A percentile compares a stretch with the other conserved stretches of the same genome.
These are phyloP conservation scores for Saxophila tyrrhenica DNA, from an alignment of 495 filamentous ascomycete genomes.

Conservation along the genomic window DNA sequence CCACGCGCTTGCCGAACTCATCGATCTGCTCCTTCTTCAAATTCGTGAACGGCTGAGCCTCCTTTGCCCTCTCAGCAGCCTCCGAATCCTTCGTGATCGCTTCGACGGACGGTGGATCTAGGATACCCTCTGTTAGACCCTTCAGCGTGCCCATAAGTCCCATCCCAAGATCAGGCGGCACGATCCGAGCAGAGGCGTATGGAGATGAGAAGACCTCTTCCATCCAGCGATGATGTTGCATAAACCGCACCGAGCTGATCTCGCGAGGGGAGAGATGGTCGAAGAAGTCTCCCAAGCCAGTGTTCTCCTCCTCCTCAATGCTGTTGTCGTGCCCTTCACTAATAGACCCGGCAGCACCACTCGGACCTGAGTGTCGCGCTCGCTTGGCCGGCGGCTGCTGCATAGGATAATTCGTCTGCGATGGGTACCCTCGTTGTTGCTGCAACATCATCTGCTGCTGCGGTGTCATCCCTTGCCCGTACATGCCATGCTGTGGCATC, in stretches of 20 bases:
- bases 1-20: conserved; percentile 65
- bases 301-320: conserved; percentile 81
- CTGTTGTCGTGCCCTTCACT: conserved; percentile 31
- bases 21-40: conserved; percentile 29
- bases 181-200: conserved; percentile 68
- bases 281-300: conserved; percentile 71
- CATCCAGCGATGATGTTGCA: conserved; percentile 98
- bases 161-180: conserved; percentile 75
- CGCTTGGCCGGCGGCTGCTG: conserved; percentile 29
- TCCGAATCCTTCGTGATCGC: conserved; percentile 28
- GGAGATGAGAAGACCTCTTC: conserved; percentile 89
- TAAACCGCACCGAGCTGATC: conserved; percentile 71
- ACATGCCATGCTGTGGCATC: conserved; percentile 2
- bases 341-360: conserved; percentile 10
- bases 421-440: not conserved
- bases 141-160: conserved; percentile 80
- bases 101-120: conserved; percentile 42
- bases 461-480: not conserved
- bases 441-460: not conserved
- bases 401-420: conserved; percentile 12
- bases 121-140: conserved; percentile 67
- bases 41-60: conserved; percentile 18
- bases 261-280: conserved; percentile 81
- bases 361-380: conserved; percentile 19
- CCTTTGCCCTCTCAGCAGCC: conserved; percentile 40